Base-by-base conservation (phyloP, 768 basidiomycete species). In the Podaxis sp. region DNA sequence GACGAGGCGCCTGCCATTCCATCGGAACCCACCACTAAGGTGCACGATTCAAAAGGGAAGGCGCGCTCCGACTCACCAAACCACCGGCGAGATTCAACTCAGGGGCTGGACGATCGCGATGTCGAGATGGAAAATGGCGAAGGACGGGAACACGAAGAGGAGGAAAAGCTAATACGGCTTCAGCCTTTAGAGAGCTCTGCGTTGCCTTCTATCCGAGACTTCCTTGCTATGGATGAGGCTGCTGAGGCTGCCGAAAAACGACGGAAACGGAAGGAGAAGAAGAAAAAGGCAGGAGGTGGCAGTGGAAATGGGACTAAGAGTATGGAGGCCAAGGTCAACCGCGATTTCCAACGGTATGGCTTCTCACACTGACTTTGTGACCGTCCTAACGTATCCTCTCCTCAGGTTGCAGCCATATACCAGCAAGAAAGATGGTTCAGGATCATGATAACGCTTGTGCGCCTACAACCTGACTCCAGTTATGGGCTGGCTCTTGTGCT, bases 131-230 rank as follows among this genome's bases (percentile, higher is more conserved):
- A 46, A 33, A 63, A 49, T 15, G 69, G 72, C 37, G 78, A 79
- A 40, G 77, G 73, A 30, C 78, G 71, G 58, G 76, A 74, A 46
- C 83, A 77, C 30, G 78, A 74, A 17, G 82, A 80, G 40, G 79
- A 80, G 22, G 79, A 79, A 53, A 69, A 72, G 48, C 74, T 80
- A 5, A 77, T 78, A 65, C 86, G 88, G 41, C 84, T 97, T 10
- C 83, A 80, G 30, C 91, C 93, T 4, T 84, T 98, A 15, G 79
- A 82, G 56, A 89, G 91, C n/a, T 93, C 93, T 24, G 83, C 86
- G 6, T 69, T 96, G 17, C 91, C 93, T 37, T 94, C 92, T 15
- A 91, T 96, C 72, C 84, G 85, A 56, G 90, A 93, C 30, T 81
- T 97, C 64, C 76, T 98, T 41, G 89, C 87, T 5, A 84, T 90